Evolutionary conservation across 2,329 filamentous ascomycete genomes (phyloP), one percentile per base, ranked within the genome.

Genomic region (Penicillium sp.): DNA sequence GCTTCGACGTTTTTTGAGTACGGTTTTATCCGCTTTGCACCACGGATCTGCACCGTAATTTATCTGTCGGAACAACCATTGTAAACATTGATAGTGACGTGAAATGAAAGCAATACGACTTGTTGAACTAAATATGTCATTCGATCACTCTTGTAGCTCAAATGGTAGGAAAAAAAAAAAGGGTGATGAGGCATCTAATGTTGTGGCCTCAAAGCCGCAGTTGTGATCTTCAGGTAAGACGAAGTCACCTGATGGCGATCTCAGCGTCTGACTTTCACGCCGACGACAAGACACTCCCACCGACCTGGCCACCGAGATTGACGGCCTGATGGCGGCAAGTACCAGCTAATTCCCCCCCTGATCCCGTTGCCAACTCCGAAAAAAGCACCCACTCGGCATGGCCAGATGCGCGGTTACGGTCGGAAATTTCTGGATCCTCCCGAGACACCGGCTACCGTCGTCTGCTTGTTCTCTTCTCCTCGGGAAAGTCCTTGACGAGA

Each of bases 1-100:
- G 63, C 68, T 43, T 69, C 76, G 75, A 78, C 71, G 77, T 75
- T 80, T 62, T 81, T 82, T 82, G 79, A 82, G 79, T 82, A 81
- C 79, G 79, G 70, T 77, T 72, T 66, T 73, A 71, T 75, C 72
- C 64, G 69, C 52, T 53, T 62, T 63, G 56, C 63, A 58, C 67
- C 62, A 74, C 70, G 72, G 75, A 68, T 72, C 69, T 65, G 47
- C 60, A 71, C 73, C 73, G 77, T 79, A 79, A 79, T 79, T 78
- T 77, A 79, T 78, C 73, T 64, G 73, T 79, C 72, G 76, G 68
- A 63, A 79, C 74, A 79, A 31, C 14, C 14, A 24, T 36, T 44
- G 51, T 46, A 44, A 44, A 33, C 6, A 22, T 35, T n/a, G 50
- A 35, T 53, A 53, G 50, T n/a, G 18, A 27, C 2, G 7, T 51